Evolutionary conservation across 2,329 filamentous ascomycete species (phyloP).

Genomic region (Venturia asperata): DNA sequence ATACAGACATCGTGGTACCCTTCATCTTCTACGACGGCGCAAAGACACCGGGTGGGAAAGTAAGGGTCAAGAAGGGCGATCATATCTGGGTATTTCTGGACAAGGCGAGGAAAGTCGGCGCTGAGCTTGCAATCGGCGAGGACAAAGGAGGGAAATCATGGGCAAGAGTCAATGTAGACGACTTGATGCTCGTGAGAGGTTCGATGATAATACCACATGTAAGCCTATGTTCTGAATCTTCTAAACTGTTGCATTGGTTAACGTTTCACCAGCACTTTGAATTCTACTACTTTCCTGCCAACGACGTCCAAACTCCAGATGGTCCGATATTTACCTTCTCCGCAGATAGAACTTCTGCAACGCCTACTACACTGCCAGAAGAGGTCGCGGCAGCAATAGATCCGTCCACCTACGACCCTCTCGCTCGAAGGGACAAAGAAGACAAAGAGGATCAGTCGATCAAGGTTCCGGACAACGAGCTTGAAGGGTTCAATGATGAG

Average conservation of each 20-base stretch:
- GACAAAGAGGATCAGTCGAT: slow-evolving; percentile 32
- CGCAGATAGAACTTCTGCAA: slow-evolving; percentile 40
- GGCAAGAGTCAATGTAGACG: slow-evolving; percentile 90
- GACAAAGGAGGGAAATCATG: slow-evolving; percentile 68
- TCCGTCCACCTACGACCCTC: slow-evolving; percentile 34
- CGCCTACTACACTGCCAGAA: slow-evolving; percentile 26
- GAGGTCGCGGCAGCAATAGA: slow-evolving; percentile 22
- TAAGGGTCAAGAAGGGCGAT: slow-evolving; percentile 88
- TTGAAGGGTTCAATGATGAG: slow-evolving; percentile 72
- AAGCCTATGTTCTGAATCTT: slow-evolving; percentile 36
- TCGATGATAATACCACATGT: slow-evolving; percentile 92
- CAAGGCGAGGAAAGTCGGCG: slow-evolving; percentile 81
- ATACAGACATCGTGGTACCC: slow-evolving; percentile 80
- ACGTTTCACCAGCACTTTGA: slow-evolving; percentile 70
- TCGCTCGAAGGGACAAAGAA: slow-evolving; percentile 33
- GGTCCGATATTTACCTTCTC: slow-evolving; percentile 74
- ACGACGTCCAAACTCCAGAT: slow-evolving; percentile 68
- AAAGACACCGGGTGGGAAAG: slow-evolving; percentile 75
- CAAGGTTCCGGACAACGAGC: slow-evolving; percentile 44
- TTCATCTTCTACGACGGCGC: slow-evolving; percentile 97
- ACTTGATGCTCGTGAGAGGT: slow-evolving; percentile 85
- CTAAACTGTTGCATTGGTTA: slow-evolving; percentile 20
- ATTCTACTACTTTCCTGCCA: slow-evolving; percentile 94
- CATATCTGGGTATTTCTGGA: slow-evolving; percentile 90
- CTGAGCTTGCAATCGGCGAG: slow-evolving; percentile 66